phyloP scores from a whole-genome alignment of 495 filamentous ascomycete genomes.

The Schizothecium vesticola region DNA sequence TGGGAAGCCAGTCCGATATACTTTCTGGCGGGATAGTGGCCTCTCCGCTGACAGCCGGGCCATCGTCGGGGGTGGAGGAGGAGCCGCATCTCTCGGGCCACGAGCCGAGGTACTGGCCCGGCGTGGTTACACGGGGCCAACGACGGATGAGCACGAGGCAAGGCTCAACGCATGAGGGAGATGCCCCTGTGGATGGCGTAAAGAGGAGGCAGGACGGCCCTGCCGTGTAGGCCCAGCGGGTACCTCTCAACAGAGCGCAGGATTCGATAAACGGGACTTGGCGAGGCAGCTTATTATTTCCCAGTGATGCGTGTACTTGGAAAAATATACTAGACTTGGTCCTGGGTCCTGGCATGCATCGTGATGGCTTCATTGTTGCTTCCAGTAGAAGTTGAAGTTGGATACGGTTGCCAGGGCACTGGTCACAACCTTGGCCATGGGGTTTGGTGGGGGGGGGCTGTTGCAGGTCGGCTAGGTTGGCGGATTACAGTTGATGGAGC shows the following conservation, averaged over 20 bases:
- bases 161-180: constrained; percentile 36
- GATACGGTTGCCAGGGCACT: neutral
- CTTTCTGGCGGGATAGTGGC: constrained; percentile 17
- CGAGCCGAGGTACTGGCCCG: constrained; percentile 68
- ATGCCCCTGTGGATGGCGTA: constrained; percentile 9
- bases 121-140: constrained; percentile 57
- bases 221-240: neutral
- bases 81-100: constrained; percentile 46
- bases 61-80: constrained; percentile 6
- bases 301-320: neutral
- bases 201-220: neutral
- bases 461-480: no score
- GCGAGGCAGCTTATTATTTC: no score
- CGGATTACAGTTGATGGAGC: neutral
- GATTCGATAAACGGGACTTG: no score
- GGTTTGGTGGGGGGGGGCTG: neutral
- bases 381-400: neutral
- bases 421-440: neutral
- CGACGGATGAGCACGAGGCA: constrained; percentile 44
- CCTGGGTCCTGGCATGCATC: neutral
- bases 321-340: neutral
- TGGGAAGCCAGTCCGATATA: constrained; percentile 16
- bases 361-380: neutral
- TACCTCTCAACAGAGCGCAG: neutral
- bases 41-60: constrained; percentile 8